Evolutionary conservation across 108 stramenopile species (phyloP), one percentile per base, ranked within the genome.

Genomic region (Cylindrotheca closterium): DNA sequence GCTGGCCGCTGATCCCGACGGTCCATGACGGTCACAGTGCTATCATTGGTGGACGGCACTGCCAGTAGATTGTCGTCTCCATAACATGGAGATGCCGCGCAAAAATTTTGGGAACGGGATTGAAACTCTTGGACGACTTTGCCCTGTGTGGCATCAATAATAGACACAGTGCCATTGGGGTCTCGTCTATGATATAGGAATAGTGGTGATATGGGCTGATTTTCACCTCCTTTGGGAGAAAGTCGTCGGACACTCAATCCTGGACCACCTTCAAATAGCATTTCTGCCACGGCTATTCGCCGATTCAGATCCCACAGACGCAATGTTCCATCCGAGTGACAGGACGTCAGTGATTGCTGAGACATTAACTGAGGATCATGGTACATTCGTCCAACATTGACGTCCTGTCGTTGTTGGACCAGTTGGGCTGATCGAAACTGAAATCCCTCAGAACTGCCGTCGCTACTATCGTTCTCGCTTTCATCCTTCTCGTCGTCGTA

Each of bases 151-250:
- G 45, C 8, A 30, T 79, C 55, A 29, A 77, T 28, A 47, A 93
- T 66, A 10, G 92, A 79, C 3, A 93, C 87, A 10, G 81, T 87
- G 25, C 92, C 92, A 48, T 70, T 60, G 27, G 33, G 62, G 58
- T 90, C 89, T 63, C 89, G 74, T 17, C 83, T 87, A 66, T 93
- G 92, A 61, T 81, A 87, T 1, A 89, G 53, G 23, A 89, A n/a
- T n/a, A n/a, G n/a, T n/a, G n/a, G n/a, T n/a, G n/a, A n/a, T n/a
- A n/a, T n/a, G n/a, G n/a, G n/a, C n/a, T n/a, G n/a, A n/a, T n/a
- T n/a, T n/a, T n/a, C n/a, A n/a, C n/a, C n/a, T n/a, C n/a, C n/a
- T n/a, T n/a, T n/a, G n/a, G n/a, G n/a, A n/a, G n/a, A n/a, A n/a
- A n/a, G n/a, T n/a, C n/a, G n/a, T n/a, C n/a, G n/a, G n/a, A n/a